Evolutionary conservation across 2,329 filamentous ascomycete species (phyloP).

Genomic region (Diplodia seriata): DNA sequence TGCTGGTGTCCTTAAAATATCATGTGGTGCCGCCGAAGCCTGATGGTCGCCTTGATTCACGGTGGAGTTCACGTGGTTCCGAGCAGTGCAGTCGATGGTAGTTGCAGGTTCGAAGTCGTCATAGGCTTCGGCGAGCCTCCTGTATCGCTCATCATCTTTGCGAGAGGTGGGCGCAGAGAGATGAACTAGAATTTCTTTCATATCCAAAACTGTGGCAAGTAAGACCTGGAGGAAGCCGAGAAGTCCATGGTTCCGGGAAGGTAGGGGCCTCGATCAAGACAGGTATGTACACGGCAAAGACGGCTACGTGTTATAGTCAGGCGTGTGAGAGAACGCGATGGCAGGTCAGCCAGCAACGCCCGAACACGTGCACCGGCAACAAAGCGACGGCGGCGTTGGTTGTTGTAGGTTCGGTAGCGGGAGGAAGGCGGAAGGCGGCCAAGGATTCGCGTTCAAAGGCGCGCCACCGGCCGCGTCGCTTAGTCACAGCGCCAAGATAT

Average conservation of each 20-base stretch:
- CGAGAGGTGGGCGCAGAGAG: slow-evolving; percentile 53
- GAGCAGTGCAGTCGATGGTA: background rate
- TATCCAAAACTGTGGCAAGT: slow-evolving; percentile 35
- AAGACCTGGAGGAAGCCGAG: background rate
- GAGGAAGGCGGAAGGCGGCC: background rate
- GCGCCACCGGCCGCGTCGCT: slow-evolving; percentile 22
- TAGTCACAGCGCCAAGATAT: slow-evolving; percentile 33
- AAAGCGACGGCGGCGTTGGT: background rate
- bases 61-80: background rate
- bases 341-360: background rate
- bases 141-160: slow-evolving; percentile 52
- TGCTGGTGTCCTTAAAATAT: background rate
- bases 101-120: slow-evolving; percentile 42
- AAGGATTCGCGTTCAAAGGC: background rate
- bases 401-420: background rate
- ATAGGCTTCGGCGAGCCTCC: slow-evolving; percentile 51
- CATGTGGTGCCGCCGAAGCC: background rate
- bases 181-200: slow-evolving; percentile 56
- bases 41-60: background rate
- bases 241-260: slow-evolving; percentile 20
- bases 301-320: background rate
- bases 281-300: background rate
- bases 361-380: background rate
- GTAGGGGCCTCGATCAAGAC: background rate
- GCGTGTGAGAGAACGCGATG: background rate